phyloP scores from a whole-genome alignment of 495 filamentous ascomycete genomes.

The Aspergillus cristatus region DNA sequence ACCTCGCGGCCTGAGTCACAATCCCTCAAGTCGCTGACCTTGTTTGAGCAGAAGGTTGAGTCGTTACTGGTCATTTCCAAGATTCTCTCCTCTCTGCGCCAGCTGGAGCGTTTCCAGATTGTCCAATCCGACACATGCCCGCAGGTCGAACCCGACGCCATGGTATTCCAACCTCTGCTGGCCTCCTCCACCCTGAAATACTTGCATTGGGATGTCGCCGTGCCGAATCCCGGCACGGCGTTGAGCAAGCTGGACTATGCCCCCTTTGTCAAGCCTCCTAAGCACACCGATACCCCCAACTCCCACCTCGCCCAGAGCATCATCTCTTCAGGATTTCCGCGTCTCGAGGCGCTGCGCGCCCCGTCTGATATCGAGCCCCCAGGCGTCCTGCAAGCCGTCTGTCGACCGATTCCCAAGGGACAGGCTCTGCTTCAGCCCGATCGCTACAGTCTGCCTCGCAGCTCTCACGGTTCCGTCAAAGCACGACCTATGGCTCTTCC shows the following conservation, averaged over 20 bases:
- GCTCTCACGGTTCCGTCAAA: constrained; percentile 38
- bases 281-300: constrained; percentile 46
- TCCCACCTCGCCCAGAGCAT: constrained; percentile 67
- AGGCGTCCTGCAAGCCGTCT: constrained; percentile 61
- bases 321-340: constrained; percentile 57
- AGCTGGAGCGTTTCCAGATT: constrained; percentile 58
- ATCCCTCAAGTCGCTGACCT: constrained; percentile 48
- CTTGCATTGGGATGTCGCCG: constrained; percentile 76
- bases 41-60: constrained; percentile 58
- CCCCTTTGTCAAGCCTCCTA: constrained; percentile 29
- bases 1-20: constrained; percentile 48
- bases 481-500: constrained; percentile 35
- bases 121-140: constrained; percentile 56
- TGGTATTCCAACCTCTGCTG: constrained; percentile 60
- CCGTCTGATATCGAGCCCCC: constrained; percentile 61
- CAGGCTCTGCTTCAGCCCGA: constrained; percentile 41
- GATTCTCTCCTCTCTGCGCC: constrained; percentile 56
- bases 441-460: constrained; percentile 38
- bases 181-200: constrained; percentile 56
- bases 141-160: constrained; percentile 45
- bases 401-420: constrained; percentile 46
- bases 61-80: constrained; percentile 64
- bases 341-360: constrained; percentile 55
- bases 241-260: constrained; percentile 31
- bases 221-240: constrained; percentile 31